Base-by-base conservation (phyloP, 2,329 filamentous ascomycete species). In the Aplosporella prunicola region DNA sequence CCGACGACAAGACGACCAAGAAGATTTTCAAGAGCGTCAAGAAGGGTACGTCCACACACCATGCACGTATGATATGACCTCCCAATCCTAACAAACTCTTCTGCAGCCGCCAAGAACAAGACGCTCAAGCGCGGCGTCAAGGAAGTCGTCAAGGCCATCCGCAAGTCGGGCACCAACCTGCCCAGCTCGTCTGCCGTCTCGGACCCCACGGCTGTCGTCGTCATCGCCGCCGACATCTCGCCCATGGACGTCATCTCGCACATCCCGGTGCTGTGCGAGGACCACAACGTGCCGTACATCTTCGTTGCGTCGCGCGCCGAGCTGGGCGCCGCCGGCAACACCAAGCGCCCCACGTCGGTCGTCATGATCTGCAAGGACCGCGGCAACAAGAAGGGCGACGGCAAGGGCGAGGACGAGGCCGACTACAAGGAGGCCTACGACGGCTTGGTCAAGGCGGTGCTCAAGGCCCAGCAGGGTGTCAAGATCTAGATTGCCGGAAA, bases 231-330 rank as follows among this genome's bases (percentile, higher is more conserved):
- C 52, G 91, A 98, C 65, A 96, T 98, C 69, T 94, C 85, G 36
- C 91, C 91, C 48, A 89, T 91, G 80, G 91, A 98, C 64, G 91
- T 98, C 61, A 95, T 98, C 68, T 91, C 85, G 43, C 91, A 98
- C 68, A 84, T 98, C 48, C 91, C 91, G 53, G 84, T 98, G 41
- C 80, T 96, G 41, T 96, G 91, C 74, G 91, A 98, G 69, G 89
- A 96, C 67, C 88, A 95, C 73, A 85, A 84, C 64, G 85, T 95
- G 43, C 91, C 91, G 22, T 98, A 96, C 68, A 78, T 98, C 63
- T 98, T 93, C 63, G 84, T 98, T 52, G 78, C 80, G 43, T 93
- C 83, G 55, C 81, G 91, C 51, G 89, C 87, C 44, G 89, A 96
- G 68, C 78, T 98, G 41, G 91, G 91, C 55, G 84, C 85, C 50